Evolutionary conservation across 345 rosid genomes (phyloP), one percentile per base, ranked within the genome.

Genomic region (Salix purpurea): DNA sequence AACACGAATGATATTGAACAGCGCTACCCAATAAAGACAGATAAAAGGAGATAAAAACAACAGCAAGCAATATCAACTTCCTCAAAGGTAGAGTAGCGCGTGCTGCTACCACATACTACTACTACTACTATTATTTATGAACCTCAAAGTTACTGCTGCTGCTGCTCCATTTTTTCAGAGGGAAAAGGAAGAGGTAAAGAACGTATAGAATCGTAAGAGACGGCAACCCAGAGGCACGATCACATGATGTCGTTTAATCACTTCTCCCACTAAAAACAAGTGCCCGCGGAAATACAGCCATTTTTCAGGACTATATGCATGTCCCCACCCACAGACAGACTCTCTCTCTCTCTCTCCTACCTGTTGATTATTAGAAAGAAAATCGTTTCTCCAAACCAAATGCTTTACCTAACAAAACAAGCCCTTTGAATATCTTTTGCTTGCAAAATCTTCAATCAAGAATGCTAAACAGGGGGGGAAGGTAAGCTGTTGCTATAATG

Each of bases 161-260:
- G 42, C 72, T n/a, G 15, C 61, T 44, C 4, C 40, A 67, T 36
- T 32, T 72, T 69, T 71, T 39, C 36, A 37, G 67, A 54, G 71
- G 42, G 72, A 36, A 61, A 76, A 11, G 12, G 52, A 62, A 50
- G 46, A 65, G 67, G 70, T 77, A 62, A 56, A 62, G 56, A 36
- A 4, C 37, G 67, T 58, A n/a, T 69, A 82, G 73, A 83, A 76
- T 62, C 64, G 54, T 30, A 39, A 70, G 71, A 32, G 79, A 65
- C 62, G 74, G 78, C 72, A 75, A 78, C 36, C 56, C 71, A 73
- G 76, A 72, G 74, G 83, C 85, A 84, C 42, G 42, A 71, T 85
- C 86, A 85, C 87, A 86, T 89, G 90, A 84, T 39, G 42, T 40
- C 44, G 44, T 40, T 12, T 10, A 10, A 67, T 75, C 61, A 46